Conservation (phyloP, 2,329 filamentous ascomycete genomes). For the Cryphonectria nitschkei region DNA sequence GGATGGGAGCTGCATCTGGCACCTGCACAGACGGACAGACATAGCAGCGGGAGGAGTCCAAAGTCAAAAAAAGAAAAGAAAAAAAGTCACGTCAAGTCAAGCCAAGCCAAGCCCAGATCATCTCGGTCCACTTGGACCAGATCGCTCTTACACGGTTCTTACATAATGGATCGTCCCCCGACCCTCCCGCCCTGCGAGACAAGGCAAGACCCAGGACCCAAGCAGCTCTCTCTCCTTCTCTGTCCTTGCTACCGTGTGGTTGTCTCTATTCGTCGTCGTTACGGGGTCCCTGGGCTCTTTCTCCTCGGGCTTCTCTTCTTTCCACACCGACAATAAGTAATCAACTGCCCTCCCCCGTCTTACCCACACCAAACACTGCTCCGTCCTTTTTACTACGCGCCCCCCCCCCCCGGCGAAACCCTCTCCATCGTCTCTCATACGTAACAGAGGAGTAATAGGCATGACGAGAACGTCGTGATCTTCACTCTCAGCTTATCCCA, state of each 20-base stretch:
- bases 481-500: not conserved
- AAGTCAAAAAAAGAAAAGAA: not conserved
- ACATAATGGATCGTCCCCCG: conserved; percentile 19
- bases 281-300: not conserved
- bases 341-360: conserved; percentile 8
- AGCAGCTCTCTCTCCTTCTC: not conserved
- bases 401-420: not conserved
- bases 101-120: not conserved
- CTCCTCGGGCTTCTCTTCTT: not conserved
- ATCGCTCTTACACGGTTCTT: conserved; percentile 6
- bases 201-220: not conserved
- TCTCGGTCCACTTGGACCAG: not conserved
- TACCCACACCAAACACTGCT: not conserved
- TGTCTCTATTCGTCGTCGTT: not conserved
- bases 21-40: not conserved
- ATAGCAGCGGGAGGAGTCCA: not conserved
- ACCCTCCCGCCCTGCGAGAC: not conserved
- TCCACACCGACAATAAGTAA: conserved; percentile 21
- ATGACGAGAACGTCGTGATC: not conserved
- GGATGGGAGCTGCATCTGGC: not conserved
- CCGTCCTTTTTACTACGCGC: not conserved
- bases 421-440: not conserved
- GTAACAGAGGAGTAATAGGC: not conserved
- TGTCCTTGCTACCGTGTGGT: not conserved
- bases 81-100: not conserved